These are phyloP conservation scores for Trypanosoma rangeli DNA, from an alignment of 208 protist species.

Conservation along the genomic window DNA sequence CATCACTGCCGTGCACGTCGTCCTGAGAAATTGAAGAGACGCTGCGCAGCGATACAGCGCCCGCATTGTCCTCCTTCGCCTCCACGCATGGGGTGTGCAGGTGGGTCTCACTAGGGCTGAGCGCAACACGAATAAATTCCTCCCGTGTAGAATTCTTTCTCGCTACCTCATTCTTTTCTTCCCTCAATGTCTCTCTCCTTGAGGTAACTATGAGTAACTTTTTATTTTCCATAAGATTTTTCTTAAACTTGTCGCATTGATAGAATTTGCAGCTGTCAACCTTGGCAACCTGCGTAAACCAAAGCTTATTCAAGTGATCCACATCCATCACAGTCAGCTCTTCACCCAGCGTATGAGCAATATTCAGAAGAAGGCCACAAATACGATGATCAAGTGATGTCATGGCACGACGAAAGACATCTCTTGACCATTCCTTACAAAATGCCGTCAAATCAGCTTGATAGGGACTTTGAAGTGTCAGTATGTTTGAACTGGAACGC, in stretches of 20 bases:
- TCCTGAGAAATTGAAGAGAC: constrained; percentile 19
- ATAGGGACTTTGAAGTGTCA: constrained; percentile 14
- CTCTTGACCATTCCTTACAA: constrained; percentile 54
- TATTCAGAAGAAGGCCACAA: constrained; percentile 50
- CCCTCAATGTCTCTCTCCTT: neutral
- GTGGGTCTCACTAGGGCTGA: neutral
- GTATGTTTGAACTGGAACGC: neutral
- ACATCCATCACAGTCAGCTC: constrained; percentile 62
- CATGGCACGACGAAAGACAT: constrained; percentile 53
- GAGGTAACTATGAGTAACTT: neutral
- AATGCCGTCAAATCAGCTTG: constrained; percentile 12
- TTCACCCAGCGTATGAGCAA: constrained; percentile 42
- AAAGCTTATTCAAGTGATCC: constrained; percentile 61
- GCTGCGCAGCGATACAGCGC: constrained; percentile 2
- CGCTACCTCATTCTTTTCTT: neutral
- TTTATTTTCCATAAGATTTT: neutral
- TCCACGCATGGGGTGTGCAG: neutral
- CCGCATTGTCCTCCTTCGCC: neutral
- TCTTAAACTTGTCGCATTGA: neutral
- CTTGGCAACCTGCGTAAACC: constrained; percentile 52
- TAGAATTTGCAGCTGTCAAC: constrained; percentile 21
- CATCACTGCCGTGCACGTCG: neutral
- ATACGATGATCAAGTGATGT: constrained; percentile 55
- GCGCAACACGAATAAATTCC: constrained; percentile 16
- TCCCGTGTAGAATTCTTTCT: neutral